Conservation (phyloP, 192 early-diverging fungal genomes). For the Linnemannia zychae region DNA sequence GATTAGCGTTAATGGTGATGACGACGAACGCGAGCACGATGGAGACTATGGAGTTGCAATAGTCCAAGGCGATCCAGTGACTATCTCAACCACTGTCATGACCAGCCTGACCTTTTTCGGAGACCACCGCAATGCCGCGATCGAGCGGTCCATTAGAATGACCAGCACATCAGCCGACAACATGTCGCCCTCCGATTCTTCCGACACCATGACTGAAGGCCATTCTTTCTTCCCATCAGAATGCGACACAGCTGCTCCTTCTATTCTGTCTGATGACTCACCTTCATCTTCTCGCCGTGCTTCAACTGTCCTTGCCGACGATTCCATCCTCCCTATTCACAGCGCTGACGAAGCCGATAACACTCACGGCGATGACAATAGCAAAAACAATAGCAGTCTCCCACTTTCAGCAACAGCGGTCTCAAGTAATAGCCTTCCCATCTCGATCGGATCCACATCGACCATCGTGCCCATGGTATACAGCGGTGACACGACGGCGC, state of each 20-base stretch:
- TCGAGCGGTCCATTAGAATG: neutral
- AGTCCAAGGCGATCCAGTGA: conserved; percentile 8
- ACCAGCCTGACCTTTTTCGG: neutral
- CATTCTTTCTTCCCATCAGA: neutral
- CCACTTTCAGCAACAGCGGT: neutral
- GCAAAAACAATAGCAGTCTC: neutral
- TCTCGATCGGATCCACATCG: neutral
- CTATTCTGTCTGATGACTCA: neutral
- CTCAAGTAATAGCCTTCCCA: neutral
- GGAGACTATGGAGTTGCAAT: conserved; percentile 19
- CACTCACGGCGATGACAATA: no score
- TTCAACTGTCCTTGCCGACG: neutral
- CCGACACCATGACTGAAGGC: neutral
- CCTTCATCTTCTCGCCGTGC: neutral
- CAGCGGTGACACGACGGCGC: neutral
- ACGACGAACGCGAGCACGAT: conserved; percentile 14
- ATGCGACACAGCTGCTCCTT: neutral
- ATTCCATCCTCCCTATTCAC: neutral
- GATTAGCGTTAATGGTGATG: neutral
- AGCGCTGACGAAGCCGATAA: neutral
- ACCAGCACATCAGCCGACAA: neutral
- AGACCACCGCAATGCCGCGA: neutral
- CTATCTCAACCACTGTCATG: neutral
- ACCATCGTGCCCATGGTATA: neutral
- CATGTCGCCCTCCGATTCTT: neutral